Conservation (phyloP, 495 filamentous ascomycete genomes). For the Aspergillus avenaceus region DNA sequence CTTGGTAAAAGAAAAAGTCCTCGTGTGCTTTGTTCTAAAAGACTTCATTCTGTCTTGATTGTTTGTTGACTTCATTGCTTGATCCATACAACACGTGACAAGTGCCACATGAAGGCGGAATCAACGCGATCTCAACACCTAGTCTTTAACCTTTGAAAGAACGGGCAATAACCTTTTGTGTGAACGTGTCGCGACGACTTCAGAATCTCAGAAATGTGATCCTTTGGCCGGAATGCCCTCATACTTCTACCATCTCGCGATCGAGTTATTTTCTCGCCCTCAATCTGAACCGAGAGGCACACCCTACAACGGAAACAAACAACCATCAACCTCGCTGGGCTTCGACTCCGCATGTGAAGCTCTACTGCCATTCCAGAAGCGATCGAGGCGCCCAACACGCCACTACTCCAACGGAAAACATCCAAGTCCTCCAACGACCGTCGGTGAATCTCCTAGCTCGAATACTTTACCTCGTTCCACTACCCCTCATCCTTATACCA, state of each 20-base stretch:
- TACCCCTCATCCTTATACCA: constrained; percentile 14
- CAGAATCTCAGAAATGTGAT: constrained; percentile 24
- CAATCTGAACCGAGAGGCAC: constrained; percentile 29
- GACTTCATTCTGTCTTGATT: no score
- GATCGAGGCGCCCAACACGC: constrained; percentile 13
- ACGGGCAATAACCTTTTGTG: no score
- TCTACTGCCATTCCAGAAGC: constrained; percentile 38
- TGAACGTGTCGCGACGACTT: not conserved
- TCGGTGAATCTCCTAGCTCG: not conserved
- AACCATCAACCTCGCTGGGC: constrained; percentile 18
- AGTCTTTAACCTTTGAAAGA: not conserved
- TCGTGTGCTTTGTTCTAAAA: no score
- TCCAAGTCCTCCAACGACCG: constrained; percentile 2
- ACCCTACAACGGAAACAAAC: constrained; percentile 6
- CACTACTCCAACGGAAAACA: constrained; percentile 7
- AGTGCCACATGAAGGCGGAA: not conserved
- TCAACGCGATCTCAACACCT: not conserved
- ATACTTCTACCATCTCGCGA: constrained; percentile 86
- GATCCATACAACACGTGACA: not conserved
- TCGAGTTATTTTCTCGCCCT: constrained; percentile 67
- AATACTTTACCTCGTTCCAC: not conserved
- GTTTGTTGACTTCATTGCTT: no score
- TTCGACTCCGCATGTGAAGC: constrained; percentile 41
- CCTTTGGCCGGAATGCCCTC: constrained; percentile 61
- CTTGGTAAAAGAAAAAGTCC: no score